Conservation (phyloP, 805 yeast genomes). For the Kodamaea laetipori region DNA sequence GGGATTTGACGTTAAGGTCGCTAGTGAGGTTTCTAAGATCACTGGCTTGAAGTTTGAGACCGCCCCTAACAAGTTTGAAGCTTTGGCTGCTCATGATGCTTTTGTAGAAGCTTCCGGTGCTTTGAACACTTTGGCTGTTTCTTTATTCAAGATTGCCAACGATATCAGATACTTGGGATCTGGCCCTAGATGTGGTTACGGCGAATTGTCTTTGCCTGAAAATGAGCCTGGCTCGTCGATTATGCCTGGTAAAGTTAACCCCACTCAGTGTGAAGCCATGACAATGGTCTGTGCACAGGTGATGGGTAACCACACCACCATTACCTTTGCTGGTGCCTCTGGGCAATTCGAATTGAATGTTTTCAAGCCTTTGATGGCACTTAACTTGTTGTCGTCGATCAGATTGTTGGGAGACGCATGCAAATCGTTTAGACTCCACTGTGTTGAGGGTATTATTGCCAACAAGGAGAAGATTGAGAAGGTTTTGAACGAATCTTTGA, state of each 20-base stretch:
- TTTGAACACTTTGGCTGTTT: constrained; percentile 39
- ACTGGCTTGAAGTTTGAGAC: constrained; percentile 38
- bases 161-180: constrained; percentile 43
- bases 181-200: constrained; percentile 45
- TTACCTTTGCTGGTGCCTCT: constrained; percentile 42
- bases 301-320: constrained; percentile 42
- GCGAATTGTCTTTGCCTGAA: constrained; percentile 41
- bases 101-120: constrained; percentile 45
- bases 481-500: constrained; percentile 40
- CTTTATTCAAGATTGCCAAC: constrained; percentile 42
- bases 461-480: constrained; percentile 39
- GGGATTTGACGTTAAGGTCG: constrained; percentile 39
- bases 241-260: constrained; percentile 46
- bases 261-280: constrained; percentile 44
- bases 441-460: constrained; percentile 42
- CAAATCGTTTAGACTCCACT: constrained; percentile 37
- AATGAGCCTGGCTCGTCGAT: constrained; percentile 46
- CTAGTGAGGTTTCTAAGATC: constrained; percentile 34
- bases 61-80: constrained; percentile 45
- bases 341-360: constrained; percentile 45
- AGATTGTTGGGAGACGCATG: constrained; percentile 38
- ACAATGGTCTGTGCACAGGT: constrained; percentile 45
- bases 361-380: constrained; percentile 42
- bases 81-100: constrained; percentile 44
- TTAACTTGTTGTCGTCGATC: constrained; percentile 38